A percentile compares a stretch with the other conserved stretches of the same genome.
Conservation (phyloP, 2,329 filamentous ascomycete species). For the Cladophialophora chaetospira region DNA sequence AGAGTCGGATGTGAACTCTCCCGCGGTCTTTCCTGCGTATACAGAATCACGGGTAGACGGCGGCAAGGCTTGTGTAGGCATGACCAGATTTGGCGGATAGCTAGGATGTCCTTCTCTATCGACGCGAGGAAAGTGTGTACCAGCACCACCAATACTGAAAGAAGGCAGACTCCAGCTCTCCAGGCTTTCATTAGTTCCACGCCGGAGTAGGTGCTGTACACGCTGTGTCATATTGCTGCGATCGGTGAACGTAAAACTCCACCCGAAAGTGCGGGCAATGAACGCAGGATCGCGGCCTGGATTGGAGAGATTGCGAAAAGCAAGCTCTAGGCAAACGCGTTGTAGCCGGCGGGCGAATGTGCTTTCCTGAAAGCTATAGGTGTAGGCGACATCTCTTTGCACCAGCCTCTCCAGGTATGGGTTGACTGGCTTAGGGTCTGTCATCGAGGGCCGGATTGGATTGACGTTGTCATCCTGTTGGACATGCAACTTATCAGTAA, state of each 20-base stretch:
- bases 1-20: background rate
- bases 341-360: background rate
- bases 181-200: background rate
- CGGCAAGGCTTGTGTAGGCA: background rate
- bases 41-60: no score
- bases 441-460: background rate
- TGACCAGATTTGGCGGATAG: background rate
- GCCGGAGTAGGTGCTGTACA: background rate
- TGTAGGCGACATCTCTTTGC: background rate
- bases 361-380: background rate
- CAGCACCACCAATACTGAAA: background rate
- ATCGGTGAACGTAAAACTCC: background rate
- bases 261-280: background rate
- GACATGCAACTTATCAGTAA: no score
- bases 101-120: background rate
- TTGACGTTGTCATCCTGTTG: no score
- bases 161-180: background rate
- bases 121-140: background rate
- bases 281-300: background rate
- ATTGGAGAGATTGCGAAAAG: background rate
- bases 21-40: no score
- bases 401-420: background rate
- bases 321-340: background rate
- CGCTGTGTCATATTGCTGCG: background rate
- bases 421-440: background rate